Evolutionary conservation across 1,139 yeast species (phyloP).

Genomic region (Taphrina wiesneri): DNA sequence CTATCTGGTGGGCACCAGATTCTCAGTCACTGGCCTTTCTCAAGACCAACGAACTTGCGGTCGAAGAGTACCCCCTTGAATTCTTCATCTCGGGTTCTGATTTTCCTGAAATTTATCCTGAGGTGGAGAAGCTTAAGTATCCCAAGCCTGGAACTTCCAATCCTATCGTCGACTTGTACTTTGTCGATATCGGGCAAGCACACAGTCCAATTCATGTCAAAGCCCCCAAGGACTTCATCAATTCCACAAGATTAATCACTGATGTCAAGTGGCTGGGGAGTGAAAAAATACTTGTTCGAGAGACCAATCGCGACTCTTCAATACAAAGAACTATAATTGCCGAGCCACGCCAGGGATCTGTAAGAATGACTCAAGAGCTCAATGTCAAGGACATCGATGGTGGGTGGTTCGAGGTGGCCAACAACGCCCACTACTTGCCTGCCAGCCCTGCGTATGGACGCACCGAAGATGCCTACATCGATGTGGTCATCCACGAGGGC

Average conservation of each 20-base stretch:
- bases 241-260: constrained; percentile 62
- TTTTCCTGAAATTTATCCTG: constrained; percentile 57
- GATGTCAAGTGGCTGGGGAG: constrained; percentile 70
- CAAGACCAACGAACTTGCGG: constrained; percentile 69
- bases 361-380: constrained; percentile 54
- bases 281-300: constrained; percentile 59
- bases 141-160: constrained; percentile 85
- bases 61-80: constrained; percentile 64
- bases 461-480: constrained; percentile 63
- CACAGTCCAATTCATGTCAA: constrained; percentile 26
- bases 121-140: constrained; percentile 61
- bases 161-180: constrained; percentile 59
- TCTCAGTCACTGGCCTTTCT: constrained; percentile 66
- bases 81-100: constrained; percentile 50
- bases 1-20: constrained; percentile 88
- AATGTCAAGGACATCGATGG: constrained; percentile 51
- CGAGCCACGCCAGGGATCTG: constrained; percentile 47
- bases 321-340: constrained; percentile 58
- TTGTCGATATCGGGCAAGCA: constrained; percentile 40
- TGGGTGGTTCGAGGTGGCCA: constrained; percentile 77
- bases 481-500: constrained; percentile 65
- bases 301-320: constrained; percentile 72
- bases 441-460: constrained; percentile 52
- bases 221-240: constrained; percentile 43
- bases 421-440: constrained; percentile 70